Evolutionary conservation across 139 green algal species (phyloP), one percentile per base, ranked within the genome.

Genomic region (Pleodorina starrii): DNA sequence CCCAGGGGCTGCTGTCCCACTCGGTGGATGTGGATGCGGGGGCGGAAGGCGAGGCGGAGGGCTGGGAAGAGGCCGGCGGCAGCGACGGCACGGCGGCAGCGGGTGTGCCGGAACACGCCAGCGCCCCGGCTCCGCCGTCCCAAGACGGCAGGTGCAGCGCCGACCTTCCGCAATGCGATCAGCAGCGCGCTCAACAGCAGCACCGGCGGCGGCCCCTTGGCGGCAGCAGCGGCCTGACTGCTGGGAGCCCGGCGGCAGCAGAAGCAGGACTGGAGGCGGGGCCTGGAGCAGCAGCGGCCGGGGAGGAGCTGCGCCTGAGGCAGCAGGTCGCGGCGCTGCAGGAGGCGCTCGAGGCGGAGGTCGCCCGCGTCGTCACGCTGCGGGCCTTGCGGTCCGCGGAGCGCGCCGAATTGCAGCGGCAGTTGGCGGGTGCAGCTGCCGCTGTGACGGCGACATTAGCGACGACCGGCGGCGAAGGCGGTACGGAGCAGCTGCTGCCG

Each of bases 311-410:
- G n/a, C 27, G 32, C 35, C 73, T 60, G 19, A 21, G 38, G 44
- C 23, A 9, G 27, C 1, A 40, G 36, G 10, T 85, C 19, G 25
- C 78, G 40, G 57, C 5, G 54, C 5, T 86, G 59, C 23, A 57
- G 25, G 80, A n/a, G 29, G 14, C 17, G 5, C 78, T 85, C 38
- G 78, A 85, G 36, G 35, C 25, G 7, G 27, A 86, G 80, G 80
- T 57, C 27, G 80, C 80, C 17, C 40, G 42, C 12, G 25, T 17
- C 60, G 35, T 86, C 40, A 60, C 59, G 59, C n/a, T 46, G 40
- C 80, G 57, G 12, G 59, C 42, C 16, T 35, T 86, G 40, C 54
- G 27, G 12, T 36, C 59, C 1, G 80, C 27, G 40, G 80, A 86
- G 80, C 40, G 80, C 19, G 36, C 25, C 38, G 72, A 51, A 32